A percentile compares a stretch with the other conserved stretches of the same genome.
phyloP scores from a whole-genome alignment of 768 basidiomycete genomes.

The Pleurotus sapidus region DNA sequence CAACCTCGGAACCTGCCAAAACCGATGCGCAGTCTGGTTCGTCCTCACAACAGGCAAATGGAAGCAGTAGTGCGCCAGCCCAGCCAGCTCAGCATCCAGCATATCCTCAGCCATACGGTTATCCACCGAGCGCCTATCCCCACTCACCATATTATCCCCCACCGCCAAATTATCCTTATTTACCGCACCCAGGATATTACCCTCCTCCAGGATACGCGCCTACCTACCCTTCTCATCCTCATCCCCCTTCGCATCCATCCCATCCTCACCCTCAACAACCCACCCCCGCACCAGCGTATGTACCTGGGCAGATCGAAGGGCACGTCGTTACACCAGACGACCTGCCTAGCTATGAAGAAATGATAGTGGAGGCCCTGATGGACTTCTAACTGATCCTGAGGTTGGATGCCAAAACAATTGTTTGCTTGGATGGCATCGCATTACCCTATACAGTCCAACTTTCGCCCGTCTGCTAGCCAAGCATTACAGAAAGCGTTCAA shows the following conservation, averaged over 20 bases:
- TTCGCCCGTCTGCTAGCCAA: constrained; percentile 86
- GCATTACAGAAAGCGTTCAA: constrained; percentile 85
- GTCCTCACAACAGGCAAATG: constrained; percentile 14
- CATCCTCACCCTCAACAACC: constrained; percentile 18
- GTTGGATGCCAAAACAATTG: constrained; percentile 77
- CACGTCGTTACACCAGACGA: constrained; percentile 35
- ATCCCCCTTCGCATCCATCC: constrained; percentile 21
- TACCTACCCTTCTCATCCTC: constrained; percentile 31
- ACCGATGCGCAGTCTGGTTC: constrained; percentile 16
- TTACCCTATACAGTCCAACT: constrained; percentile 86
- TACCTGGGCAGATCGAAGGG: neutral
- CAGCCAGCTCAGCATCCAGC: constrained; percentile 22
- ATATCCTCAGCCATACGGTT: constrained; percentile 57
- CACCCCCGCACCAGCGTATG: constrained; percentile 3
- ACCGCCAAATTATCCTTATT: constrained; percentile 52
- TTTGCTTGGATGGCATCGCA: constrained; percentile 82
- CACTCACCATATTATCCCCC: constrained; percentile 59
- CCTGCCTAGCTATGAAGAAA: constrained; percentile 87
- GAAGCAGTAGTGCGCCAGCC: constrained; percentile 6
- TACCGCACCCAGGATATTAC: constrained; percentile 53
- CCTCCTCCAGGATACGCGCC: constrained; percentile 20
- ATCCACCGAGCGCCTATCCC: constrained; percentile 20
- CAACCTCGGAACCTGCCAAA: constrained; percentile 11
- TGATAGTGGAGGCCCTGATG: constrained; percentile 79
- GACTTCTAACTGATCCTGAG: constrained; percentile 66